phyloP scores from a whole-genome alignment of 164 flowering plant species.

The Berberis vulgaris region DNA sequence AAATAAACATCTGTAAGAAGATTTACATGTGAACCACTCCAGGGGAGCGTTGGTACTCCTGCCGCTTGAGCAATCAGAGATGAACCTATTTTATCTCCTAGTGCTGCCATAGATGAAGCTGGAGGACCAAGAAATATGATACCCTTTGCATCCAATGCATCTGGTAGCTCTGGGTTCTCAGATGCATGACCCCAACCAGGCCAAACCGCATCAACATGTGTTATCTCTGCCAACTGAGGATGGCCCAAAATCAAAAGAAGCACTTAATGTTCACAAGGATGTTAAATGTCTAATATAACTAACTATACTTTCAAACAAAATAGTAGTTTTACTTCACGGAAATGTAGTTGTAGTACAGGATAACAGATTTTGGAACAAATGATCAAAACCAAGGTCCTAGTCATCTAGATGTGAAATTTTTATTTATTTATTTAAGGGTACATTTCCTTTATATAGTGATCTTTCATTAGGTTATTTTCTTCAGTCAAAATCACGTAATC shows the following conservation, averaged over 20 bases:
- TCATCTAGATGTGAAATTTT: no score
- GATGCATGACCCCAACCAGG: slow-evolving; percentile 99
- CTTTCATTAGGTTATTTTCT: background rate
- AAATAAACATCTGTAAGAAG: background rate
- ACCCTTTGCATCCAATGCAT: slow-evolving; percentile 75
- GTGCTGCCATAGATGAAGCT: slow-evolving; percentile 81
- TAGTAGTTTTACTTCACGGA: no score
- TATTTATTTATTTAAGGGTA: no score
- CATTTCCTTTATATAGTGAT: no score
- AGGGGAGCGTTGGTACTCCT: slow-evolving; percentile 95
- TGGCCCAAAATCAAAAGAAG: background rate
- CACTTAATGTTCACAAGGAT: background rate
- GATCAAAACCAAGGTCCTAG: no score
- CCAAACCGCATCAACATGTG: slow-evolving; percentile 98
- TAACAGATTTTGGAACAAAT: no score
- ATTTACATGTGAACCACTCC: slow-evolving; percentile 98
- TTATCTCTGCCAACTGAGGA: slow-evolving; percentile 85
- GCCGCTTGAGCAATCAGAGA: slow-evolving; percentile 99
- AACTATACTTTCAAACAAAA: background rate
- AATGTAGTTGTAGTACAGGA: no score
- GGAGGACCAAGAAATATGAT: slow-evolving; percentile 97
- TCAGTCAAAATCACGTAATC: background rate
- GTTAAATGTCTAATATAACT: background rate
- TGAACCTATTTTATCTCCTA: slow-evolving; percentile 99
- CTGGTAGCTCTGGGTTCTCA: slow-evolving; percentile 97